Evolutionary conservation across 2,329 filamentous ascomycete species (phyloP).

Genomic region (Paraconiothyrium brasiliense): DNA sequence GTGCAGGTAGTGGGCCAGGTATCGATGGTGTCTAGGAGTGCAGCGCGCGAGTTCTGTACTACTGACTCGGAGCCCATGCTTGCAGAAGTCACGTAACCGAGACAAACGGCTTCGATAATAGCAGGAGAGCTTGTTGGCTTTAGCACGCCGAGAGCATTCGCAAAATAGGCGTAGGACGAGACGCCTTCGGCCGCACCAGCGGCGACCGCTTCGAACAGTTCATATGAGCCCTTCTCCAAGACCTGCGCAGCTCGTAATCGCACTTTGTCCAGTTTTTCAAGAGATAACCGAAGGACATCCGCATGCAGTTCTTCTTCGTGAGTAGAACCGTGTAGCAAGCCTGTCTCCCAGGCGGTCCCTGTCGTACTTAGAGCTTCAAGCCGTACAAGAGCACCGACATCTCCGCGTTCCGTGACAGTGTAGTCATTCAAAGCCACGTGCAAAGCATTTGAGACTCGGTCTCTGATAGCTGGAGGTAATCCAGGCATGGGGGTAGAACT

Average conservation of each 20-base stretch:
- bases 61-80: slow-evolving; percentile 81
- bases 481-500: slow-evolving; percentile 1
- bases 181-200: slow-evolving; percentile 47
- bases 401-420: slow-evolving; percentile 86
- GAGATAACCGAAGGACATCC: slow-evolving; percentile 72
- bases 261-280: slow-evolving; percentile 91
- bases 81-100: slow-evolving; percentile 76
- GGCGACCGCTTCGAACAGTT: slow-evolving; percentile 19
- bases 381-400: slow-evolving; percentile 87
- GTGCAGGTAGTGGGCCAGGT: slow-evolving; percentile 27
- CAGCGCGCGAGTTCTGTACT: slow-evolving; percentile 73
- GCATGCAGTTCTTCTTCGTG: slow-evolving; percentile 37
- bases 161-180: slow-evolving; percentile 70
- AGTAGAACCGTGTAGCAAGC: slow-evolving; percentile 24
- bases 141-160: slow-evolving; percentile 56
- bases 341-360: slow-evolving; percentile 53
- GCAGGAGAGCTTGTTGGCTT: slow-evolving; percentile 19
- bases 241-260: slow-evolving; percentile 56
- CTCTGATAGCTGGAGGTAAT: slow-evolving; percentile 22
- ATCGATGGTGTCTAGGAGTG: slow-evolving; percentile 62
- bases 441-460: slow-evolving; percentile 41
- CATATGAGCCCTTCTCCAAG: slow-evolving; percentile 37
- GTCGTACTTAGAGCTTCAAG: slow-evolving; percentile 78
- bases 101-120: slow-evolving; percentile 60
- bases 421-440: slow-evolving; percentile 79